A percentile compares a stretch with the other conserved stretches of the same genome.
phyloP scores from a whole-genome alignment of 768 basidiomycete species.

The Tulasnella sp. region DNA sequence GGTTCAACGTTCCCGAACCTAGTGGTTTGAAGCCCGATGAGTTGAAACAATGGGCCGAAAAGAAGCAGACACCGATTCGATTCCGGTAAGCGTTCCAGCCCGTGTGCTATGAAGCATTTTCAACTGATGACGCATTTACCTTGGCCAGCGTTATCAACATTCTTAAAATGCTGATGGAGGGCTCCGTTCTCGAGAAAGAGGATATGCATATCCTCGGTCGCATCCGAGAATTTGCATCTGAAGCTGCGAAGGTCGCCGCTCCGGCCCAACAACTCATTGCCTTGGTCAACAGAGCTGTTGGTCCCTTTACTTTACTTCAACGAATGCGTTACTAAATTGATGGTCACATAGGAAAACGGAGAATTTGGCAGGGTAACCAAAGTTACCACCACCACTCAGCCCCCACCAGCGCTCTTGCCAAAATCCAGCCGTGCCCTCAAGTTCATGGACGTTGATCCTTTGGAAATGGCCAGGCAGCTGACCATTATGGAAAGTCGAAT shows the following conservation, averaged over 20 bases:
- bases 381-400: slow-evolving; percentile 51
- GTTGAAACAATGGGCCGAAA: slow-evolving; percentile 69
- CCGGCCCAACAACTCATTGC: slow-evolving; percentile 72
- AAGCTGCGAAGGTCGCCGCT: slow-evolving; percentile 48
- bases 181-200: slow-evolving; percentile 78
- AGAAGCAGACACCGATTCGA: slow-evolving; percentile 84
- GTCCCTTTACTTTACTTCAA: slow-evolving; percentile 36
- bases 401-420: slow-evolving; percentile 73
- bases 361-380: slow-evolving; percentile 49
- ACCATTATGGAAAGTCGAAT: slow-evolving; percentile 85
- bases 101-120: not conserved
- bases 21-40: slow-evolving; percentile 58
- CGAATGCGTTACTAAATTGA: not conserved
- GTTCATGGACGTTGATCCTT: slow-evolving; percentile 76
- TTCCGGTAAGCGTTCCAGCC: slow-evolving; percentile 57
- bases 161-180: slow-evolving; percentile 84
- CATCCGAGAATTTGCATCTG: slow-evolving; percentile 69
- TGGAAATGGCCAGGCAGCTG: slow-evolving; percentile 88
- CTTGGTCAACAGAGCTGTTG: slow-evolving; percentile 73
- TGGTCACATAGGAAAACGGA: slow-evolving; percentile 38
- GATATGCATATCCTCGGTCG: slow-evolving; percentile 75
- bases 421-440: slow-evolving; percentile 58
- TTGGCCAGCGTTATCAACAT: slow-evolving; percentile 75
- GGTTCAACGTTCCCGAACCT: slow-evolving; percentile 77
- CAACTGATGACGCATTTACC: not conserved